phyloP scores from a whole-genome alignment of 768 basidiomycete species.

The Xerocomellus dryophilus region DNA sequence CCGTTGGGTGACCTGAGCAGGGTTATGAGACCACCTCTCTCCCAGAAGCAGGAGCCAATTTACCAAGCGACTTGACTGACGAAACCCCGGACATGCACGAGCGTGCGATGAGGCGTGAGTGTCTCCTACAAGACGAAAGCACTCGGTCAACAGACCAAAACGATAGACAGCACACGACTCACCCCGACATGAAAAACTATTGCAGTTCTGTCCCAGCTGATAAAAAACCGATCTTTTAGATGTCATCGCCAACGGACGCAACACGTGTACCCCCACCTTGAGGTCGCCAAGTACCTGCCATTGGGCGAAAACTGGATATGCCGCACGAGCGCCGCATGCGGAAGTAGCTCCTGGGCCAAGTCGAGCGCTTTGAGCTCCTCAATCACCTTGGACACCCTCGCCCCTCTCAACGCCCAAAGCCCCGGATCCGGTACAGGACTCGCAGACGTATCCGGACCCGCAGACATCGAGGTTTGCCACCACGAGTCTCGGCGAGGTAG shows the following conservation, averaged over 20 bases:
- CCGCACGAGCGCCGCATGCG: slow-evolving; percentile 49
- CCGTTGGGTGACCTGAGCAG: slow-evolving; percentile 46
- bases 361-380: slow-evolving; percentile 40
- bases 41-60: background rate
- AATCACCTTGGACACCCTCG: slow-evolving; percentile 38
- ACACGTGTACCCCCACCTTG: slow-evolving; percentile 36
- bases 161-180: slow-evolving; percentile 5
- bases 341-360: slow-evolving; percentile 37
- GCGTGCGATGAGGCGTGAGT: slow-evolving; percentile 41
- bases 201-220: slow-evolving; percentile 50
- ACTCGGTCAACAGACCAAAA: background rate
- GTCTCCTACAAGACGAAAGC: slow-evolving; percentile 33
- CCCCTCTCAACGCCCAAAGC: slow-evolving; percentile 31
- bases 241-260: background rate
- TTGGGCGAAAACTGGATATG: slow-evolving; percentile 56
- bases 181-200: slow-evolving; percentile 47
- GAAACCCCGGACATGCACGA: slow-evolving; percentile 50
- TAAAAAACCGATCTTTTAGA: background rate
- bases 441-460: background rate
- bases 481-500: slow-evolving; percentile 27
- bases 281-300: slow-evolving; percentile 51
- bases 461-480: slow-evolving; percentile 21
- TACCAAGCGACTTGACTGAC: slow-evolving; percentile 55
- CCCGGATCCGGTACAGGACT: slow-evolving; percentile 21
- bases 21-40: background rate